These are phyloP conservation scores for Sclerotinia minor DNA, from an alignment of 2,329 filamentous ascomycete genomes.

Conservation along the genomic window DNA sequence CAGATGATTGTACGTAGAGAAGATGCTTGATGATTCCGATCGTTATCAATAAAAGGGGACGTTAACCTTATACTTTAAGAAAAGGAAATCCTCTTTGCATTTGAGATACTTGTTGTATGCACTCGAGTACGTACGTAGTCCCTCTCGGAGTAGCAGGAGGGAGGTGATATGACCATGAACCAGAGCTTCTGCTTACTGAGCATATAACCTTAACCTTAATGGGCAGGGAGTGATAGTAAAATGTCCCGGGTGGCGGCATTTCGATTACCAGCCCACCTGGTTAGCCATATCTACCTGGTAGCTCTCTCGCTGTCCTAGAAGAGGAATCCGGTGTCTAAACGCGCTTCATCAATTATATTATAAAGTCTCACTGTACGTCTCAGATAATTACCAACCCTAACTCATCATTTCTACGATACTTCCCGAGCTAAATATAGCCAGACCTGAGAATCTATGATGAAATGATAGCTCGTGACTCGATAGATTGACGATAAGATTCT, in stretches of 20 bases:
- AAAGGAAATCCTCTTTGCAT: neutral
- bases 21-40: neutral
- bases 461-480: neutral
- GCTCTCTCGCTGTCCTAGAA: neutral
- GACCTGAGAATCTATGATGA: neutral
- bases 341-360: slow-evolving; percentile 6
- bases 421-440: neutral
- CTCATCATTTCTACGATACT: too few relatives aligned
- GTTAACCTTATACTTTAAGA: neutral
- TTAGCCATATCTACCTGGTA: neutral
- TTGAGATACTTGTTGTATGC: neutral
- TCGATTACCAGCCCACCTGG: neutral
- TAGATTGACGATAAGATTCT: too few relatives aligned
- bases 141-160: neutral
- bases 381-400: neutral
- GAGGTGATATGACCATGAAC: neutral
- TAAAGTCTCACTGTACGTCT: neutral
- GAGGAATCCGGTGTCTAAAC: slow-evolving; percentile 1
- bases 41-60: neutral
- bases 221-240: neutral
- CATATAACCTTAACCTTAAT: too few relatives aligned
- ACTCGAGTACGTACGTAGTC: too few relatives aligned
- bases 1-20: neutral
- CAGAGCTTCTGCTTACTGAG: neutral
- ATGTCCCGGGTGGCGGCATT: neutral